A percentile compares a stretch with the other conserved stretches of the same genome.
These are phyloP conservation scores for Penicillium nucicola DNA, from an alignment of 495 filamentous ascomycete species.

Conservation along the genomic window DNA sequence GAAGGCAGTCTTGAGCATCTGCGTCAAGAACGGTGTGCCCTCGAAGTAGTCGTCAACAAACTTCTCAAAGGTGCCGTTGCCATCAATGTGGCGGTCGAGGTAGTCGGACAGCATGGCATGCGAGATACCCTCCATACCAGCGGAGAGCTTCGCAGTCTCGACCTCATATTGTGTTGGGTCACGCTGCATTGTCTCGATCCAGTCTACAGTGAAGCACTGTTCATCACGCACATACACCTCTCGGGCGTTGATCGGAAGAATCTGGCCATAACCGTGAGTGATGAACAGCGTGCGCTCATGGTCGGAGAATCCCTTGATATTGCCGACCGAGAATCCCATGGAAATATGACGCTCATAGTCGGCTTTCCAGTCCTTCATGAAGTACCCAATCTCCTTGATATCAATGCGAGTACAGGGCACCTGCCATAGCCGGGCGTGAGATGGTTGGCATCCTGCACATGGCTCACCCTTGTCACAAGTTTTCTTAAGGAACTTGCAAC, in stretches of 20 bases:
- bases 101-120: slow-evolving; percentile 77
- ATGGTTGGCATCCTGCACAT: slow-evolving; percentile 87
- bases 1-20: slow-evolving; percentile 91
- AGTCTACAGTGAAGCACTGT: slow-evolving; percentile 87
- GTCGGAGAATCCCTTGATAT: slow-evolving; percentile 87
- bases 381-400: slow-evolving; percentile 94
- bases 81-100: slow-evolving; percentile 86
- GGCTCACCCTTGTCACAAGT: slow-evolving; percentile 95
- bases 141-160: slow-evolving; percentile 79
- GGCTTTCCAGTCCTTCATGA: slow-evolving; percentile 97
- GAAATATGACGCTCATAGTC: slow-evolving; percentile 88
- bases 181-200: slow-evolving; percentile 74
- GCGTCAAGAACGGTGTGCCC: slow-evolving; percentile 86
- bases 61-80: slow-evolving; percentile 70
- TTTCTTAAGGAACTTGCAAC: slow-evolving; percentile 98
- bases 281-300: slow-evolving; percentile 77
- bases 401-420: slow-evolving; percentile 94
- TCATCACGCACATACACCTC: slow-evolving; percentile 90
- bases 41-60: slow-evolving; percentile 95
- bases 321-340: slow-evolving; percentile 82
- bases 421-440: slow-evolving; percentile 89
- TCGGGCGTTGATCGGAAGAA: slow-evolving; percentile 81
- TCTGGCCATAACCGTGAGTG: slow-evolving; percentile 86
- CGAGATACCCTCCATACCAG: slow-evolving; percentile 79
- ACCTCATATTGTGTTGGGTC: slow-evolving; percentile 75